Conservation (phyloP, 805 yeast species). For the Lachancea kluyveri region DNA sequence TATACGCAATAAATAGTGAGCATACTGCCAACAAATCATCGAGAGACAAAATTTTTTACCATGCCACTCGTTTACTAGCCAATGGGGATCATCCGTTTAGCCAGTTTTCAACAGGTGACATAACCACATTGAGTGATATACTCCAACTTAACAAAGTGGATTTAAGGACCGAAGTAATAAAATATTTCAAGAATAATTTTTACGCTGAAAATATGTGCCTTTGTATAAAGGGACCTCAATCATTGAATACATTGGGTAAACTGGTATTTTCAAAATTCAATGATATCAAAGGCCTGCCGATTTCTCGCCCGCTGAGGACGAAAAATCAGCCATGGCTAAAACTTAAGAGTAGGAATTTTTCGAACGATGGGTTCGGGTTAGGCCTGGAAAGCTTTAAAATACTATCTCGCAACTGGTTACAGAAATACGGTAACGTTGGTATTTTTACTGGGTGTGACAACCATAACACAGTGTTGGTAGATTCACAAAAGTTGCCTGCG, state of each 20-base stretch:
- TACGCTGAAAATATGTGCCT: constrained; percentile 45
- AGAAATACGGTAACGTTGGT: constrained; percentile 12
- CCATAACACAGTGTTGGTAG: constrained; percentile 34
- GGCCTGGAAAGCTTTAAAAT: constrained; percentile 17
- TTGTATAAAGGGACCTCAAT: constrained; percentile 62
- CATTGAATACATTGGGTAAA: constrained; percentile 51
- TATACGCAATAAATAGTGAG: constrained; percentile 59
- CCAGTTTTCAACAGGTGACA: constrained; percentile 61
- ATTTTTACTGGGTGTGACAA: constrained; percentile 25
- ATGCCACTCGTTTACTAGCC: constrained; percentile 50
- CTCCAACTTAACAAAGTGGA: constrained; percentile 31
- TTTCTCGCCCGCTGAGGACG: background rate
- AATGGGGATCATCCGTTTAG: constrained; percentile 45
- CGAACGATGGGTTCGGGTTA: background rate
- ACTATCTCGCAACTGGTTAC: constrained; percentile 12
- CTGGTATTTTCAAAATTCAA: constrained; percentile 41
- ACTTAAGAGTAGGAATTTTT: background rate
- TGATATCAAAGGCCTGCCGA: constrained; percentile 18
- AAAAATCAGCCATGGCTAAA: background rate
- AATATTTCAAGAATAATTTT: constrained; percentile 39
- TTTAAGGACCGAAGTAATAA: constrained; percentile 32
- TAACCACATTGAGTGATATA: constrained; percentile 38
- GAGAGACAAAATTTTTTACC: constrained; percentile 45
- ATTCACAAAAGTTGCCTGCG: constrained; percentile 30
- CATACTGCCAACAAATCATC: constrained; percentile 48